These are phyloP conservation scores for Cercospora zeae-maydis DNA, from an alignment of 2,329 filamentous ascomycete genomes.

Conservation along the genomic window DNA sequence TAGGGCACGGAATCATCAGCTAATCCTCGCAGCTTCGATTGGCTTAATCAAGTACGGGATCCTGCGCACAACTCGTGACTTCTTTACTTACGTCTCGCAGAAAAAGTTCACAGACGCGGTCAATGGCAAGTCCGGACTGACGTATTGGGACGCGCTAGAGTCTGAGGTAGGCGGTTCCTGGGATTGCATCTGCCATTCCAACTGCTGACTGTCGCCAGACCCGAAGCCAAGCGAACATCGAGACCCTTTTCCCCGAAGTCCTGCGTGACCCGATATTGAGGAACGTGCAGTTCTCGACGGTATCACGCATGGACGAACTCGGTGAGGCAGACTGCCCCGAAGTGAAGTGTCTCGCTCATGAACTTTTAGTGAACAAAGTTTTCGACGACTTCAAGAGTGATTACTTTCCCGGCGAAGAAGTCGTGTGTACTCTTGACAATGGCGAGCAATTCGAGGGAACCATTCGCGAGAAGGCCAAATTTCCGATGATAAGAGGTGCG, in stretches of 20 bases:
- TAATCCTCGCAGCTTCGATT: constrained; percentile 66
- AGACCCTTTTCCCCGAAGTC: constrained; percentile 85
- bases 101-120: constrained; percentile 93
- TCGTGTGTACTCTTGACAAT: constrained; percentile 67
- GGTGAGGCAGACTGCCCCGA: constrained; percentile 44
- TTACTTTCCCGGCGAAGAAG: constrained; percentile 84
- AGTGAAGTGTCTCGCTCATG: not conserved
- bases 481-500: constrained; percentile 55
- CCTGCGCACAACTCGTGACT: not conserved
- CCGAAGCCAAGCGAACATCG: constrained; percentile 77
- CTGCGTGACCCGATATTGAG: constrained; percentile 87
- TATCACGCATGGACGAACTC: constrained; percentile 81
- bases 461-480: constrained; percentile 81
- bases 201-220: constrained; percentile 37
- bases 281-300: constrained; percentile 85
- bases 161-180: constrained; percentile 35
- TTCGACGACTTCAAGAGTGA: constrained; percentile 72
- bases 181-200: constrained; percentile 7
- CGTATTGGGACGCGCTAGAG: constrained; percentile 80
- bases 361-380: constrained; percentile 49
- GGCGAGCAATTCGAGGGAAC: constrained; percentile 61
- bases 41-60: constrained; percentile 75
- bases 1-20: constrained; percentile 1
- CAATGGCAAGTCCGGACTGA: constrained; percentile 84
- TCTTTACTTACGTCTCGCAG: constrained; percentile 43